These are phyloP conservation scores for Thraustochytrium aureum DNA, from an alignment of 352 stramenopile genomes.

Conservation along the genomic window DNA sequence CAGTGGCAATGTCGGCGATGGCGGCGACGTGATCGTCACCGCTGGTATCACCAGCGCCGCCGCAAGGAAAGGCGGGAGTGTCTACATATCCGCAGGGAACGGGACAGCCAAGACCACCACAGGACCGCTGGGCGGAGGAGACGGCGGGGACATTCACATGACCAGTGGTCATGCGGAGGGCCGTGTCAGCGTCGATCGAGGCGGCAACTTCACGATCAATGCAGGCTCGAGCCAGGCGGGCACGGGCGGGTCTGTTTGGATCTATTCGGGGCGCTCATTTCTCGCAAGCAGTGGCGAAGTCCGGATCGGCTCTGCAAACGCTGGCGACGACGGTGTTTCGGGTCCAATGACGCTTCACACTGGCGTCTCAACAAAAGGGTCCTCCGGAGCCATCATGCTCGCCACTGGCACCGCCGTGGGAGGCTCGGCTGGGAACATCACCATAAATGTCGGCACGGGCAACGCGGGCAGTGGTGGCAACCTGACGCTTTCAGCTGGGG, in stretches of 20 bases:
- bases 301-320: conserved; percentile 20
- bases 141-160: conserved; percentile 48
- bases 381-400: conserved; percentile 61
- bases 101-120: conserved; percentile 56
- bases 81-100: conserved; percentile 4
- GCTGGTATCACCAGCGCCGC: neutral
- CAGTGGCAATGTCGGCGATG: conserved; percentile 56
- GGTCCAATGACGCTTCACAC: conserved; percentile 60
- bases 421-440: conserved; percentile 68
- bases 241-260: conserved; percentile 51
- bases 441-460: conserved; percentile 66
- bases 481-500: conserved; percentile 67
- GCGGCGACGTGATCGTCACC: conserved; percentile 59
- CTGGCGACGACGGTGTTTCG: conserved; percentile 59
- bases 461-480: conserved; percentile 70
- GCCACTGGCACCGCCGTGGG: conserved; percentile 62
- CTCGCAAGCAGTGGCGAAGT: conserved; percentile 27
- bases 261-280: conserved; percentile 28
- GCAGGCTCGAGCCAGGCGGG: conserved; percentile 60
- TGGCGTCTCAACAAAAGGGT: conserved; percentile 50
- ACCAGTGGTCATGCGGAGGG: conserved; percentile 61
- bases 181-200: conserved; percentile 22
- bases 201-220: conserved; percentile 60
- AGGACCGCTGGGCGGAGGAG: conserved; percentile 1
- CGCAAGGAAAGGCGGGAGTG: conserved; percentile 4